Base-by-base conservation (phyloP, 2,329 filamentous ascomycete species). In the Ophiosphaerella herpotricha region DNA sequence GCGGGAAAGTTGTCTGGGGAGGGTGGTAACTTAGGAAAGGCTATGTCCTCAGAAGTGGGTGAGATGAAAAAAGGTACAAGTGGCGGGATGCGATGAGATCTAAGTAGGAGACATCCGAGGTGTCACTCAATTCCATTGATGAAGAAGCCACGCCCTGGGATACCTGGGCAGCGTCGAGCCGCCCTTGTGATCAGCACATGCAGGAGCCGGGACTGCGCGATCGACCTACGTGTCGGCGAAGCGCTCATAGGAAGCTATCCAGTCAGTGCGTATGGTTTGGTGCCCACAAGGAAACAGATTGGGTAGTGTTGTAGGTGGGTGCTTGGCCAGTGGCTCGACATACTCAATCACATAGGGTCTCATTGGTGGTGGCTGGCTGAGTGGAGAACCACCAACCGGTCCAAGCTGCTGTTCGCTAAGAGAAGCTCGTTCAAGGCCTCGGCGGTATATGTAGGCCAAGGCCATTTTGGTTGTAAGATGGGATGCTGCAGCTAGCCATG, bases 361-460 rank as follows among this genome's bases (percentile, higher is more conserved):
- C 26, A 64, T 64, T 65, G 62, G 56, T 40, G 37, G 38, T 52
- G 48, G 43, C 43, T 50, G 42, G 49, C 48, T 48, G 47, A 54
- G 44, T 52, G 57, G 44, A 55, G 37, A 44, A 39, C 41, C 43
- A 49, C 38, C 12, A 42, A 41, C 18, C 11, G 35, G 36, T 29
- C 43, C 33, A 18, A 43, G 35, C 40, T 55, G 46, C 43, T 39
- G 32, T 42, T 54, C 50, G 58, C 54, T 61, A 56, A 24, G 32
- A 34, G 35, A 37, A 51, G 43, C 48, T 55, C 14, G 12, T 45
- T 46, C 43, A 42, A 33, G 45, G 47, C 13, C 24, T 23, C 8
- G 21, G 43, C 26, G 26, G 26, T 29, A 43, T 18, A 32, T 46
- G 46, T 42, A 48, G 42, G 29, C 34, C 43, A 46, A 56, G 40